Evolutionary conservation across 2,329 filamentous ascomycete genomes (phyloP).

Genomic region (Fusarium stilboides): DNA sequence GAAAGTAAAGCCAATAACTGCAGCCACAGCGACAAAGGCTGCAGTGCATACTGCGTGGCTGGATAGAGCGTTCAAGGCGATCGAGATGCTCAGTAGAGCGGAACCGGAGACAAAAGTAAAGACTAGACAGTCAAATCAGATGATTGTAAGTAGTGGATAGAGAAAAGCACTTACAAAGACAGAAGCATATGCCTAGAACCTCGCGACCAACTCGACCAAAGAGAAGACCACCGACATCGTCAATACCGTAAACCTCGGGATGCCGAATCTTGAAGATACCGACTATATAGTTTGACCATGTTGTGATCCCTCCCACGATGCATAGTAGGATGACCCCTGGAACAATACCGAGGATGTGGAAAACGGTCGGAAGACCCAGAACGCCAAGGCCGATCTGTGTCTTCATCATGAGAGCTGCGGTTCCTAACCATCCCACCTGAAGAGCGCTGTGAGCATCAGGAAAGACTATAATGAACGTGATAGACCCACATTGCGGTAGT

Average conservation of each 20-base stretch:
- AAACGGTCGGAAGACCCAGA: constrained; percentile 62
- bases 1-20: constrained; percentile 46
- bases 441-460: constrained; percentile 41
- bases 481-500: constrained; percentile 48
- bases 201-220: constrained; percentile 63
- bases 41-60: constrained; percentile 56
- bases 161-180: constrained; percentile 51
- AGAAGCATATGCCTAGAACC: constrained; percentile 55
- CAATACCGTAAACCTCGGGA: constrained; percentile 66
- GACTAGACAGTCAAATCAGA: background rate
- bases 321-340: constrained; percentile 62
- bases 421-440: constrained; percentile 59
- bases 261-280: constrained; percentile 67
- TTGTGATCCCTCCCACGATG: constrained; percentile 60
- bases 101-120: constrained; percentile 27
- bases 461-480: background rate
- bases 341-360: constrained; percentile 62
- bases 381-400: constrained; percentile 63
- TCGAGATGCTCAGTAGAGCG: constrained; percentile 52
- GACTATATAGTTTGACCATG: constrained; percentile 65
- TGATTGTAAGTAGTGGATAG: too few species aligned
- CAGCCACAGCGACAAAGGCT: constrained; percentile 56
- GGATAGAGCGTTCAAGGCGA: constrained; percentile 57
- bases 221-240: constrained; percentile 65
- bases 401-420: constrained; percentile 63